Evolutionary conservation across 805 yeast species (phyloP).

Genomic region (Scheffersomyces ergatensis): DNA sequence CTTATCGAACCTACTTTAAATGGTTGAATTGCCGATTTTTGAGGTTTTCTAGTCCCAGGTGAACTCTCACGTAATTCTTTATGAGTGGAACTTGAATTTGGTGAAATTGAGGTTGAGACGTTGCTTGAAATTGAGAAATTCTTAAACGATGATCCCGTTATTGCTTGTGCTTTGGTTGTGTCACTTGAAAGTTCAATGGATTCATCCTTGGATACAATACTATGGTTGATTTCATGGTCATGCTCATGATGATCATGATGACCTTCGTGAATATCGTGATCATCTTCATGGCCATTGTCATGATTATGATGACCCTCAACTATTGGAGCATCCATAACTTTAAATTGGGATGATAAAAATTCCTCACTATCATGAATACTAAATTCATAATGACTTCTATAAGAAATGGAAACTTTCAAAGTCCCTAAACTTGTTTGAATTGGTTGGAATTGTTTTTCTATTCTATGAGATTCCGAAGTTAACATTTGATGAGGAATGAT

Average conservation of each 20-base stretch:
- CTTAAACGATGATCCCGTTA: background rate
- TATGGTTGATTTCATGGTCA: background rate
- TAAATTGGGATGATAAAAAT: conserved; percentile 55
- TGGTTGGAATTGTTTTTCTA: conserved; percentile 64
- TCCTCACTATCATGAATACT: conserved; percentile 65
- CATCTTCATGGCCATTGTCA: background rate
- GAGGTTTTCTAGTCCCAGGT: conserved; percentile 9
- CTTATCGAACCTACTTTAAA: conserved; percentile 63
- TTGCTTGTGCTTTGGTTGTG: background rate
- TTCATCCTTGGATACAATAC: background rate
- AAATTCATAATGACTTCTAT: conserved; percentile 70
- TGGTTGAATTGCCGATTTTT: conserved; percentile 47
- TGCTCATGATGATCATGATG: background rate
- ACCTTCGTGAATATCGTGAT: too few species aligned
- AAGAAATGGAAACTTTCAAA: conserved; percentile 72
- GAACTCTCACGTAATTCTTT: conserved; percentile 9
- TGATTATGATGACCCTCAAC: background rate
- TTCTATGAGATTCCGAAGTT: conserved; percentile 47
- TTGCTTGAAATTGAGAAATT: background rate
- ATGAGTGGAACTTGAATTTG: conserved; percentile 17
- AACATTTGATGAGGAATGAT: conserved; percentile 45
- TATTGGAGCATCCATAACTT: conserved; percentile 37
- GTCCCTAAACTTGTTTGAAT: conserved; percentile 75
- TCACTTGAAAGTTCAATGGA: background rate
- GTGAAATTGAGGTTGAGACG: conserved; percentile 22